phyloP scores from a whole-genome alignment of 2,329 filamentous ascomycete genomes.

The Boeremia lycopersici region DNA sequence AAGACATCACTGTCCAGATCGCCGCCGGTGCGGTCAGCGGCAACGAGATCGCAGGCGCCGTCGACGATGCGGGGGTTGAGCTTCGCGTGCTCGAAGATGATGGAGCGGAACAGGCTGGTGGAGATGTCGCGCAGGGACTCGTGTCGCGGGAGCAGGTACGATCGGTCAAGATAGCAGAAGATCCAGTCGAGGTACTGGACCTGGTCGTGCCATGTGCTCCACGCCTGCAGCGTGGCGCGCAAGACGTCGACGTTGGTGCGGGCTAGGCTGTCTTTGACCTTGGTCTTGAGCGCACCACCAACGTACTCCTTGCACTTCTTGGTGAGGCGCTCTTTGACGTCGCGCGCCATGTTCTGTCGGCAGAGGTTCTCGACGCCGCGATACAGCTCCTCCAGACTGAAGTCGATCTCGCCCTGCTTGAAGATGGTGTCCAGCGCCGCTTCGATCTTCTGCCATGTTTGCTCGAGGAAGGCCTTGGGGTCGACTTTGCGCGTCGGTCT shows the following conservation, averaged over 20 bases:
- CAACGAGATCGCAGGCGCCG: slow-evolving; percentile 78
- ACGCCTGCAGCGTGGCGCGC: slow-evolving; percentile 64
- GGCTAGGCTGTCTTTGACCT: slow-evolving; percentile 62
- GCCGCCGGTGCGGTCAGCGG: slow-evolving; percentile 67
- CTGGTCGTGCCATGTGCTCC: slow-evolving; percentile 80
- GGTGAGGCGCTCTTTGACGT: slow-evolving; percentile 70
- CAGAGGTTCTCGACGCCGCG: slow-evolving; percentile 91
- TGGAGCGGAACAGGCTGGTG: slow-evolving; percentile 73
- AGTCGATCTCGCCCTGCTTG: slow-evolving; percentile 60
- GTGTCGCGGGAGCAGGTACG: slow-evolving; percentile 78
- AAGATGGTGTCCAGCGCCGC: slow-evolving; percentile 77
- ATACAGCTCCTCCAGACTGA: slow-evolving; percentile 87
- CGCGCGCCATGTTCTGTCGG: slow-evolving; percentile 72
- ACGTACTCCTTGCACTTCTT: slow-evolving; percentile 70
- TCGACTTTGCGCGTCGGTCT: slow-evolving; percentile 68
- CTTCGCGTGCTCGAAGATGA: slow-evolving; percentile 60
- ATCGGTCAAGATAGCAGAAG: slow-evolving; percentile 92
- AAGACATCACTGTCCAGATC: slow-evolving; percentile 68
- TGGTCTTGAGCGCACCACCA: slow-evolving; percentile 59
- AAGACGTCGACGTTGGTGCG: slow-evolving; percentile 69
- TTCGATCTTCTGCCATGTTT: slow-evolving; percentile 75
- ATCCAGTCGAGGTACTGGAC: slow-evolving; percentile 80
- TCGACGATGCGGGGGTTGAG: slow-evolving; percentile 63
- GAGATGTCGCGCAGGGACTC: slow-evolving; percentile 83
- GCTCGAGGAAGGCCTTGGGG: slow-evolving; percentile 77